Conservation (phyloP, 352 stramenopile species). For the Phytophthora cactorum region DNA sequence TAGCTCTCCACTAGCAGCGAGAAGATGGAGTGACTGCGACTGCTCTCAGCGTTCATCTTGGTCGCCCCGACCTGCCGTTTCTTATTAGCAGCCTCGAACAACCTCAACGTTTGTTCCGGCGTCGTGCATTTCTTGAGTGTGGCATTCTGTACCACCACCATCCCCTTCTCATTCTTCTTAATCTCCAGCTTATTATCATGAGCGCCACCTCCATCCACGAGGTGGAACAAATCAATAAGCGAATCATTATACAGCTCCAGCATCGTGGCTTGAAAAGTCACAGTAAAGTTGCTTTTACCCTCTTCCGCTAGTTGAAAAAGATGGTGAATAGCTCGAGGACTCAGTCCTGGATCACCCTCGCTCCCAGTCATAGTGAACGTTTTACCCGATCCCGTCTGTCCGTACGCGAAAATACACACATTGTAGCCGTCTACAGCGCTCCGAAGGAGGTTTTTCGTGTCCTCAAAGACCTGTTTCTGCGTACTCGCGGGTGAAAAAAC, state of each 20-base stretch:
- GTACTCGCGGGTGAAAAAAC: slow-evolving; percentile 84
- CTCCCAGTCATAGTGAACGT: slow-evolving; percentile 94
- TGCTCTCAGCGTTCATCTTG: slow-evolving; percentile 94
- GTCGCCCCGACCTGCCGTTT: slow-evolving; percentile 91
- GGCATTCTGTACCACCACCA: slow-evolving; percentile 91
- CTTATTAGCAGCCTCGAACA: slow-evolving; percentile 91
- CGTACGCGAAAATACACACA: slow-evolving; percentile 95
- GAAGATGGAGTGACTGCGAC: slow-evolving; percentile 91
- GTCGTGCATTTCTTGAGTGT: slow-evolving; percentile 77
- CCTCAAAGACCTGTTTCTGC: slow-evolving; percentile 92
- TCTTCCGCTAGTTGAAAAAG: slow-evolving; percentile 81
- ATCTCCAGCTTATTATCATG: slow-evolving; percentile 90
- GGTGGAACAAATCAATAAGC: slow-evolving; percentile 89
- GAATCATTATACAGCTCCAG: slow-evolving; percentile 94
- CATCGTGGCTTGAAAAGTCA: slow-evolving; percentile 90
- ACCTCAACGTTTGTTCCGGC: slow-evolving; percentile 76
- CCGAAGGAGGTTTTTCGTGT: slow-evolving; percentile 93
- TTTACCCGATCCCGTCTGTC: slow-evolving; percentile 93
- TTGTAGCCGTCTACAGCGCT: slow-evolving; percentile 92
- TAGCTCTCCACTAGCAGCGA: slow-evolving; percentile 88
- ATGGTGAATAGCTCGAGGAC: slow-evolving; percentile 85
- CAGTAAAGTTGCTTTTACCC: slow-evolving; percentile 48
- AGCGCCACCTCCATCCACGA: slow-evolving; percentile 67
- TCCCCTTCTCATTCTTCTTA: slow-evolving; percentile 93
- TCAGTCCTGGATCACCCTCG: slow-evolving; percentile 80